These are phyloP conservation scores for Fraxinus angustifolia DNA, from an alignment of 305 asterid genomes.

Conservation along the genomic window DNA sequence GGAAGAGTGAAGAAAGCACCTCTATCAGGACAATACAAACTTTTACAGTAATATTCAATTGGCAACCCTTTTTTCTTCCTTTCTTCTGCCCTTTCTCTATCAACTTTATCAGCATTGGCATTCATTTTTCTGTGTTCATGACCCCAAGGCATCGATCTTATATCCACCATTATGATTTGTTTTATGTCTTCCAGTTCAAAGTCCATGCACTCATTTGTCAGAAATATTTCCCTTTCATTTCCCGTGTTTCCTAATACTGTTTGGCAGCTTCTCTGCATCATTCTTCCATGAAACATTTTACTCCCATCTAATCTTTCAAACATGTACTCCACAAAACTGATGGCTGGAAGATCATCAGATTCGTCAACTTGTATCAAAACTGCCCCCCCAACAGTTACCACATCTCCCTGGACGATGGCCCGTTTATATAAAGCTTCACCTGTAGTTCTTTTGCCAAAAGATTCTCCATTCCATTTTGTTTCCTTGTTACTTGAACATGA, in stretches of 20 bases:
- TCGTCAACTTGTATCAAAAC: slow-evolving; percentile 63
- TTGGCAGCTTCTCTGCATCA: slow-evolving; percentile 67
- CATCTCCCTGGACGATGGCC: slow-evolving; percentile 58
- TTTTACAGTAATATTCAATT: slow-evolving; percentile 76
- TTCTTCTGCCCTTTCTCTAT: slow-evolving; percentile 78
- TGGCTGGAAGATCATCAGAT: slow-evolving; percentile 40
- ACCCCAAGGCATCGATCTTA: slow-evolving; percentile 74
- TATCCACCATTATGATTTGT: slow-evolving; percentile 44
- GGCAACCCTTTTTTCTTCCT: slow-evolving; percentile 69
- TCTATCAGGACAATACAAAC: slow-evolving; percentile 77
- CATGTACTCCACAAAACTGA: slow-evolving; percentile 79
- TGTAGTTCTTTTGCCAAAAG: slow-evolving; percentile 48
- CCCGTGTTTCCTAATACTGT: slow-evolving; percentile 88
- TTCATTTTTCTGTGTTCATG: slow-evolving; percentile 72
- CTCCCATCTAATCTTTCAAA: slow-evolving; percentile 61
- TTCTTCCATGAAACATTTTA: slow-evolving; percentile 82
- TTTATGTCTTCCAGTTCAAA: slow-evolving; percentile 56
- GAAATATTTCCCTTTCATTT: slow-evolving; percentile 79
- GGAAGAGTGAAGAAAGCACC: slow-evolving; percentile 87
- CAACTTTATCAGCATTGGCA: slow-evolving; percentile 58
- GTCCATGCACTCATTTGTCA: slow-evolving; percentile 69
- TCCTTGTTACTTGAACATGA: slow-evolving; percentile 35
- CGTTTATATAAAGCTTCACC: slow-evolving; percentile 56
- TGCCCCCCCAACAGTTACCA: slow-evolving; percentile 49
- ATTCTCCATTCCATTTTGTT: slow-evolving; percentile 63